Evolutionary conservation across 1,139 yeast genomes (phyloP).

Genomic region (Geotrichum armillariae): DNA sequence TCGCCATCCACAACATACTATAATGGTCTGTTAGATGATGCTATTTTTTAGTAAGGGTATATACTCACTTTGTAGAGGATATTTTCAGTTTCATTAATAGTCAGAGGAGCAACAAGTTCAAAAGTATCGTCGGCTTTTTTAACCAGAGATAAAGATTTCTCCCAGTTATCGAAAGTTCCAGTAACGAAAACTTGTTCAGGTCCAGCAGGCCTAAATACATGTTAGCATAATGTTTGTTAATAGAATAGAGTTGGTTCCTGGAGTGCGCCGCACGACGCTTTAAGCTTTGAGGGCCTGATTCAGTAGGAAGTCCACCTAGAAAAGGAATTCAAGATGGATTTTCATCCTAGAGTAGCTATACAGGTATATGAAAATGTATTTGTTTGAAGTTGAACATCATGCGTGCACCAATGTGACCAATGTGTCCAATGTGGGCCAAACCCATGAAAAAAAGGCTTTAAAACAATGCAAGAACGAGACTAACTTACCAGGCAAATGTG

Average conservation of each 20-base stretch:
- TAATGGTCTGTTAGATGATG: neutral
- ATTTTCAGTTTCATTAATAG: neutral
- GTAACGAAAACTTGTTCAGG: constrained; percentile 18
- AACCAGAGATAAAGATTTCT: constrained; percentile 3
- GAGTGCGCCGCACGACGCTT: neutral
- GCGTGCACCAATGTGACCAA: too few relatives aligned
- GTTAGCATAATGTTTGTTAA: too few relatives aligned
- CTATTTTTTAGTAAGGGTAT: neutral
- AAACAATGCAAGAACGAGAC: too few relatives aligned
- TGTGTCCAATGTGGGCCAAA: too few relatives aligned
- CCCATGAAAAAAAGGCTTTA: too few relatives aligned
- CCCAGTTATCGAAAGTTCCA: constrained; percentile 20
- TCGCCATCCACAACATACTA: constrained; percentile 19
- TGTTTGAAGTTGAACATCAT: too few relatives aligned
- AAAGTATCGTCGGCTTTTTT: constrained; percentile 4
- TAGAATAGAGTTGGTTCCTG: constrained; percentile 5
- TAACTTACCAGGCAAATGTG: constrained; percentile 9
- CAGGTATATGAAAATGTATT: too few relatives aligned
- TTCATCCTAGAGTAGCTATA: too few relatives aligned
- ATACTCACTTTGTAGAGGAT: constrained; percentile 5
- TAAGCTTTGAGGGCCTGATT: constrained; percentile 2
- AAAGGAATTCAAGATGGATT: neutral
- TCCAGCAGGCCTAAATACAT: constrained; percentile 16
- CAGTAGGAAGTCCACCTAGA: neutral
- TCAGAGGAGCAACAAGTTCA: neutral